Base-by-base conservation (phyloP, 2,329 filamentous ascomycete species). In the Claviceps sp. region DNA sequence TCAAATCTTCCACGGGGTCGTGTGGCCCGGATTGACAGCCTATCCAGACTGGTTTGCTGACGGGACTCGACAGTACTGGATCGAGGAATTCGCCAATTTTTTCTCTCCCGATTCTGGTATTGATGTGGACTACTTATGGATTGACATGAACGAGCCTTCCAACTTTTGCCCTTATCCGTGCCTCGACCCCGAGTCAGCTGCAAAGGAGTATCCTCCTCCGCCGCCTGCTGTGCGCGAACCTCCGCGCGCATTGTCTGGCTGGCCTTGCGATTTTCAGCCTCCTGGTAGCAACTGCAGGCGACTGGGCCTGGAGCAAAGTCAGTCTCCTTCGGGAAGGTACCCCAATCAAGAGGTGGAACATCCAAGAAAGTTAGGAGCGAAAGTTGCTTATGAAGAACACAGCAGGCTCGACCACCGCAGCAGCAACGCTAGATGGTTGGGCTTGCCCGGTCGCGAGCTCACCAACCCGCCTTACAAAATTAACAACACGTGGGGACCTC, bases 1-100 rank as follows among this genome's bases (percentile, higher is more conserved):
- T 4, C 70, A 73, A 1, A 61, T 71, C 41, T 79, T 72, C 62
- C 66, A 73, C 45, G 80, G 85, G n/a, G 84, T 87, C 8, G 85
- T 90, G 4, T 91, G 87, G 87, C 82, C 86, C 14, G 87, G 87
- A 37, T 73, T 79, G 8, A 78, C 81, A 0, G 81, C 75, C 2
- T 89, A 81, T 65, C 84, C 84, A 0, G 87, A 91, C 61, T 91
- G 86, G 86, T 88, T 89, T 62, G 69, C 81, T 26, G 72, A 75
- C 1, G 77, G 78, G 38, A 77, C 79, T 1, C 74, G 81, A 51
- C 59, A 69, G 1, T 93, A 81, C 65, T 91, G 87, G 87, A 79
- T 77, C 48, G 71, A 74, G 1, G 78, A 90, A 60, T 84, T 91
- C 58, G 60, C 0, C 63, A 62, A 0, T 7, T 87, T 87, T 69